phyloP scores from a whole-genome alignment of 73 alveolate genomes.

The Stentor coeruleus region DNA sequence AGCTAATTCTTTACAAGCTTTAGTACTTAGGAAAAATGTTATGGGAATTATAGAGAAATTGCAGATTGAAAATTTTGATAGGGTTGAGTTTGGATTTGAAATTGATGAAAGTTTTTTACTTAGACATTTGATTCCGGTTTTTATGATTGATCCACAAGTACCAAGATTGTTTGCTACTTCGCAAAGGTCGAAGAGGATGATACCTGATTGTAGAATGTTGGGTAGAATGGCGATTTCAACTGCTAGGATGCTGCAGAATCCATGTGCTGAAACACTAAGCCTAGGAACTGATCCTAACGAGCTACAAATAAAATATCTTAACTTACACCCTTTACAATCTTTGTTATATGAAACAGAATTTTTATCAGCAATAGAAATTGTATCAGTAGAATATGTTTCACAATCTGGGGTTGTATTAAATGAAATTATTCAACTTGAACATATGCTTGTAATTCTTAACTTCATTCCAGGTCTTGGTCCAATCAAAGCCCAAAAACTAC shows the following conservation, averaged over 20 bases:
- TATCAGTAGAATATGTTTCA: not conserved
- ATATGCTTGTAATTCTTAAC: conserved; percentile 54
- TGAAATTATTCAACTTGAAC: conserved; percentile 57
- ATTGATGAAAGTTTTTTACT: not conserved
- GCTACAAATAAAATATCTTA: not conserved
- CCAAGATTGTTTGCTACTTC: conserved; percentile 11
- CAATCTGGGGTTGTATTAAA: conserved; percentile 18
- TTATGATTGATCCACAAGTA: not conserved
- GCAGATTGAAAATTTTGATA: not conserved
- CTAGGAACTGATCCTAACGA: conserved; percentile 16
- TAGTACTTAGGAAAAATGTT: not conserved
- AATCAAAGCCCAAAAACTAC: conserved; percentile 58
- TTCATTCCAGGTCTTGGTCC: conserved; percentile 84
- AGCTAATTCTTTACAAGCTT: not conserved
- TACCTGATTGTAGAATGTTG: not conserved
- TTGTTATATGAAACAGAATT: not conserved
- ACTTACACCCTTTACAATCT: not conserved
- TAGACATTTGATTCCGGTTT: not conserved
- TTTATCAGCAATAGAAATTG: not conserved
- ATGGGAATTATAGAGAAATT: not conserved
- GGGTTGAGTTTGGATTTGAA: not conserved
- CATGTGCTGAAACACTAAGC: conserved; percentile 15
- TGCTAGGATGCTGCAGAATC: not conserved
- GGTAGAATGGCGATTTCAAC: not conserved
- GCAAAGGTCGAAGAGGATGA: not conserved